Evolutionary conservation across 208 protist genomes (phyloP).

Genomic region (Leishmania martiniquensis): DNA sequence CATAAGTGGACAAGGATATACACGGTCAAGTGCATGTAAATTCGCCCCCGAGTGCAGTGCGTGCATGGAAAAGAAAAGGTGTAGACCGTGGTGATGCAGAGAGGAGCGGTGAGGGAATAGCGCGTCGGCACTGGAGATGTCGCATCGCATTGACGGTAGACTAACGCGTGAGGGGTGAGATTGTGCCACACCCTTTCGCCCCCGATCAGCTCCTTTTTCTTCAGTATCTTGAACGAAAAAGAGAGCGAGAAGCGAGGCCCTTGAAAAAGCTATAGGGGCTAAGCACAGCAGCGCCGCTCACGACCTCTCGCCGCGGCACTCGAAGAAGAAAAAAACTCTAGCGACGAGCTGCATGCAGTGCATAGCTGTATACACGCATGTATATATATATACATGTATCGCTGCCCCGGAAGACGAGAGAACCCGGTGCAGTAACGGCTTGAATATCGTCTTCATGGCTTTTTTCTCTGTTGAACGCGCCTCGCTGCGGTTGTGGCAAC

Average conservation of each 20-base stretch:
- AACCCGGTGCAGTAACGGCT: too few relatives aligned
- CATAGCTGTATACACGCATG: background rate
- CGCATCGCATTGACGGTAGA: background rate
- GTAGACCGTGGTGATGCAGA: background rate
- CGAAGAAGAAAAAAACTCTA: background rate
- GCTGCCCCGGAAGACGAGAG: background rate
- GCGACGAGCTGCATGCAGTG: background rate
- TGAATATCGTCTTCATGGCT: background rate
- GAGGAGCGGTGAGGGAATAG: background rate
- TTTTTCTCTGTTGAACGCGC: background rate
- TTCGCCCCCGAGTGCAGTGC: background rate
- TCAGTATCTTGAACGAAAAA: background rate
- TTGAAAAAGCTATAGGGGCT: background rate
- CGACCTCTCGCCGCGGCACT: background rate
- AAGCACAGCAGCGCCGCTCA: background rate
- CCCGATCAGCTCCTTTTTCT: background rate
- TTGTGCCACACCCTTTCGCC: background rate
- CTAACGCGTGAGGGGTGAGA: background rate
- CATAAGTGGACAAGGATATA: background rate
- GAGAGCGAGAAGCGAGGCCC: background rate
- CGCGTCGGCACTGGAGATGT: background rate
- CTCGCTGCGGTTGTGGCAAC: background rate
- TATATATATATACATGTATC: background rate
- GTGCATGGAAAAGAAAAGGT: background rate
- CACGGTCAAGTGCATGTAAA: too few relatives aligned